These are phyloP conservation scores for Fraxinus americana DNA, from an alignment of 257 asterid species.

Conservation along the genomic window DNA sequence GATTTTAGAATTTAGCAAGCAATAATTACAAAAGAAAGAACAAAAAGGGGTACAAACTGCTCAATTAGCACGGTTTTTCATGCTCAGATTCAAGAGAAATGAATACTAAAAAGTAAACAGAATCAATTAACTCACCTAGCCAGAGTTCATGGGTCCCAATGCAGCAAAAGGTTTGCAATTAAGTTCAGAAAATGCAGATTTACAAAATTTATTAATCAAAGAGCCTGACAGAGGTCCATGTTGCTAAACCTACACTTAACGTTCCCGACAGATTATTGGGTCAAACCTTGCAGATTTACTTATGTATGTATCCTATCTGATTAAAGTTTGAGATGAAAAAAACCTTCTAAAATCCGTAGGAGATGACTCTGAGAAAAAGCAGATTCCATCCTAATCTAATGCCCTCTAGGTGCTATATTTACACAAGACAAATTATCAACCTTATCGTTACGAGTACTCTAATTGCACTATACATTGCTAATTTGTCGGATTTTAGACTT, in stretches of 20 bases:
- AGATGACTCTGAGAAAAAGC: constrained; percentile 31
- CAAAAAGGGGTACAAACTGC: constrained; percentile 31
- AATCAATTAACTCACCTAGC: background rate
- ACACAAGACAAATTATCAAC: constrained; percentile 19
- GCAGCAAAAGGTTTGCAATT: background rate
- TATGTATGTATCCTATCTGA: constrained; percentile 33
- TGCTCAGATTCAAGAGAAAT: background rate
- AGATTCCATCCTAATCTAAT: constrained; percentile 48
- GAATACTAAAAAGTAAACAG: constrained; percentile 6
- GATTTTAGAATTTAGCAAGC: constrained; percentile 8
- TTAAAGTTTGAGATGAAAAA: constrained; percentile 34
- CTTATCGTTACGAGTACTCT: constrained; percentile 3
- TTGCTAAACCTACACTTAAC: constrained; percentile 33
- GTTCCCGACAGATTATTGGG: constrained; percentile 52
- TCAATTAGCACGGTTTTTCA: constrained; percentile 13
- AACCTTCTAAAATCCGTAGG: background rate
- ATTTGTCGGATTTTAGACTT: background rate
- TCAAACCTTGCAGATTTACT: constrained; percentile 49
- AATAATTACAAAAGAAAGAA: constrained; percentile 37
- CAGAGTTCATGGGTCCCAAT: background rate
- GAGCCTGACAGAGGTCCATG: constrained; percentile 23
- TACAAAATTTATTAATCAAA: constrained; percentile 17
- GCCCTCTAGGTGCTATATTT: constrained; percentile 43
- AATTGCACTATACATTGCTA: background rate
- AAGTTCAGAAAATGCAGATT: constrained; percentile 1